Percentiles rank a stretch among this genome's conserved stretches.
phyloP scores from a whole-genome alignment of 1,284 basidiomycete species.

The Trametes polyzona region DNA sequence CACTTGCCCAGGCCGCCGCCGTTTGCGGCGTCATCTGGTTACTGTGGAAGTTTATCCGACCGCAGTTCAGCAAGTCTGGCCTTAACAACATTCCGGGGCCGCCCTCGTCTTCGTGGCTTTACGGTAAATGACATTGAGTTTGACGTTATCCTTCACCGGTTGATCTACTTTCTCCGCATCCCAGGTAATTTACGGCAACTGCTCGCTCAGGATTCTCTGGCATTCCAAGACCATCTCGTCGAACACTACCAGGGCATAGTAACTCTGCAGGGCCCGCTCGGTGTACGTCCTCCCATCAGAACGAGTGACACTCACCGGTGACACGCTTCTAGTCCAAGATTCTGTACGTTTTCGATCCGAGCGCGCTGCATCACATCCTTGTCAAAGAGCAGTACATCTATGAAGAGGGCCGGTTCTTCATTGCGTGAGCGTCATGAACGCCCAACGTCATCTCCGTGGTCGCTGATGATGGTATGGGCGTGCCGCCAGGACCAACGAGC shows the following conservation, averaged over 20 bases:
- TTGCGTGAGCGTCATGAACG: neutral
- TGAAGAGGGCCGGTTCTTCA: slow-evolving; percentile 22
- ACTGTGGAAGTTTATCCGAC: neutral
- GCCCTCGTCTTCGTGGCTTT: neutral
- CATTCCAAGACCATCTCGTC: neutral
- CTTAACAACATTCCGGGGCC: slow-evolving; percentile 14
- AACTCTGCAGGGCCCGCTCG: neutral
- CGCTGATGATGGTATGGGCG: neutral
- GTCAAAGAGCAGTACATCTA: slow-evolving; percentile 37
- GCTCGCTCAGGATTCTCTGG: neutral
- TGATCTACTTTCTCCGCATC: neutral
- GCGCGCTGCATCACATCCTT: slow-evolving; percentile 32
- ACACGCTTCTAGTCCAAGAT: neutral
- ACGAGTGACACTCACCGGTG: neutral
- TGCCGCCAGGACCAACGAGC: neutral
- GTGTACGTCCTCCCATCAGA: neutral
- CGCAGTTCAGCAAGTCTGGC: neutral
- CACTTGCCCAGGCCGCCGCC: neutral
- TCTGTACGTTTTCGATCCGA: slow-evolving; percentile 30
- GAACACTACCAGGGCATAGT: slow-evolving; percentile 3
- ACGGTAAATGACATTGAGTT: neutral
- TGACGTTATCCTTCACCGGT: neutral
- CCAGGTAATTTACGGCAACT: neutral
- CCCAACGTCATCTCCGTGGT: neutral
- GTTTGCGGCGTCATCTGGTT: neutral